These are phyloP conservation scores for Phyllosticta citrichinensis DNA, from an alignment of 2,329 filamentous ascomycete species.

Conservation along the genomic window DNA sequence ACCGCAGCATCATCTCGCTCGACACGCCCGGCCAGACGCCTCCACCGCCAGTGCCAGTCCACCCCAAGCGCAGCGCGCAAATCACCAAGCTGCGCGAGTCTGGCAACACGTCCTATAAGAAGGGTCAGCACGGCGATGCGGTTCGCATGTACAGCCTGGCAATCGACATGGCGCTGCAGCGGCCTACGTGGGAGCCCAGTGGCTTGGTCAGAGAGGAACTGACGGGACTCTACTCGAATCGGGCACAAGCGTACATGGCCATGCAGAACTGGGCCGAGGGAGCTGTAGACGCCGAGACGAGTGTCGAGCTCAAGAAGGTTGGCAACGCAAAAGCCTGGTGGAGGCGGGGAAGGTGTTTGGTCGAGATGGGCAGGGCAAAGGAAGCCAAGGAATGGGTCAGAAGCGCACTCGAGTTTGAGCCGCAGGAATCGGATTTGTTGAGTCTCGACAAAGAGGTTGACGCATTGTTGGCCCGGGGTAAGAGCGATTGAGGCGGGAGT, in stretches of 20 bases:
- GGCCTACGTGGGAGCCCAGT: slow-evolving; percentile 81
- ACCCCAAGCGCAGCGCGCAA: slow-evolving; percentile 81
- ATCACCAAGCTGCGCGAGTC: slow-evolving; percentile 85
- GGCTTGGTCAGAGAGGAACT: slow-evolving; percentile 79
- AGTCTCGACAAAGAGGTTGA: slow-evolving; percentile 33
- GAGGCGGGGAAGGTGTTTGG: slow-evolving; percentile 70
- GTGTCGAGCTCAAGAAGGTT: slow-evolving; percentile 74
- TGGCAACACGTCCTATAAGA: slow-evolving; percentile 75
- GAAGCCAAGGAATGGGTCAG: slow-evolving; percentile 75
- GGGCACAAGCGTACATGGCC: slow-evolving; percentile 84
- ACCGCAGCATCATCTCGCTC: slow-evolving; percentile 61
- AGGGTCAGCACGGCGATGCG: slow-evolving; percentile 63
- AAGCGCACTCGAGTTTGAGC: slow-evolving; percentile 73
- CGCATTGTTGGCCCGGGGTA: slow-evolving; percentile 40
- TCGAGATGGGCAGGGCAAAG: slow-evolving; percentile 80
- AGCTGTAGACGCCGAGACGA: slow-evolving; percentile 76
- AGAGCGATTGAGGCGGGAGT: slow-evolving; percentile 2
- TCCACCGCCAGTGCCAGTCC: slow-evolving; percentile 79
- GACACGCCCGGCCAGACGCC: slow-evolving; percentile 56
- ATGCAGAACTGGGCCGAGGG: slow-evolving; percentile 75
- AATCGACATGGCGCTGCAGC: slow-evolving; percentile 73
- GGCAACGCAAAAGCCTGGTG: slow-evolving; percentile 95
- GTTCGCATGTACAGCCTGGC: slow-evolving; percentile 75
- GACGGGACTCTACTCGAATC: slow-evolving; percentile 68
- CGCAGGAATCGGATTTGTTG: slow-evolving; percentile 38